Evolutionary conservation across 2,329 filamentous ascomycete species (phyloP), one percentile per base, ranked within the genome.

Genomic region (Cordyceps cateniannulata): DNA sequence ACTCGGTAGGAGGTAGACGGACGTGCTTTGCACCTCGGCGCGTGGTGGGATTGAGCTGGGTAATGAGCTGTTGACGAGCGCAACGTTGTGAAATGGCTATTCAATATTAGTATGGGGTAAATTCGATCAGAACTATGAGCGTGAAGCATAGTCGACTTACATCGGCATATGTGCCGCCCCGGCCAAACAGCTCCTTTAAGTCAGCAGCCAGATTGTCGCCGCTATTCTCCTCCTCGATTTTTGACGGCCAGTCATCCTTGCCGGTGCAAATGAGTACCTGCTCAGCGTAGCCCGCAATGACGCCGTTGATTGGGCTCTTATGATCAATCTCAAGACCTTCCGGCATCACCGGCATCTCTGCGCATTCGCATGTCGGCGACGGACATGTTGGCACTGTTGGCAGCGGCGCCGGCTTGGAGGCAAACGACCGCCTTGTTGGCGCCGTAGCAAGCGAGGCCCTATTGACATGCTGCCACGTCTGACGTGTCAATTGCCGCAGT

Each of bases 251-350:
- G 75, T 96, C 90, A 32, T 81, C 76, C 63, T 85, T 84, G 5
- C 91, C 92, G 0, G 92, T 96, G 64, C 89, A 93, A 16, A 97
- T 80, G 10, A 98, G 74, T 3, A 97, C 83, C 67, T 97, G 92
- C 73, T 96, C 88, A 1, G 86, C 81, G 71, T 96, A 96, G 1
- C 81, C 78, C 2, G 88, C 80, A 75, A 96, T 93, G 6, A 89
- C 88, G 14, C 90, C 90, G 69, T 89, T 87, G 48, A 97, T 77
- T 20, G 82, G 79, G 44, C 83, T 83, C 63, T 84, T 81, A 67
- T 82, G 80, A 70, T 97, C 92, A 58, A 97, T 93, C 24, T 87
- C 84, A 18, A 96, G 79, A 3, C 84, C 86, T 8, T 81, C 75
- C 1, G 88, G 87, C 76, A 88, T 81, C 14, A 74, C 65, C 0